phyloP scores from a whole-genome alignment of 345 rosid species.

The Carallia pectinifolia region DNA sequence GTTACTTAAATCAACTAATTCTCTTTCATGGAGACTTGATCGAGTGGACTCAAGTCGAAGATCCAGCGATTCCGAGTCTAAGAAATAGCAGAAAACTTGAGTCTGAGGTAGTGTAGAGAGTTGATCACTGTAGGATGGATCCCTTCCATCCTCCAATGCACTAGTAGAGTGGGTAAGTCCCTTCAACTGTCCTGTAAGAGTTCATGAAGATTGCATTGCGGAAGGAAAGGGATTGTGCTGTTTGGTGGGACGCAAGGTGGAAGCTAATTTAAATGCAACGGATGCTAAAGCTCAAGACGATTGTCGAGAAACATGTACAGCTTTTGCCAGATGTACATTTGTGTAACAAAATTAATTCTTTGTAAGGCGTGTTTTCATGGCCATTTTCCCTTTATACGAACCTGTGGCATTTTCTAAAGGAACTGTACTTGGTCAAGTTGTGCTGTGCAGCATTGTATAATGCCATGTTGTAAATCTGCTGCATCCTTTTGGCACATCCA shows the following conservation, averaged over 20 bases:
- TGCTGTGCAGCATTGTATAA: not conserved
- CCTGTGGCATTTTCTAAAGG: not conserved
- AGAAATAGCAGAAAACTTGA: conserved; percentile 5
- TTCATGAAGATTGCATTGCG: not conserved
- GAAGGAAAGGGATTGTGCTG: not conserved
- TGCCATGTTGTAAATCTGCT: too few species aligned
- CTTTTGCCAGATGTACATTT: not conserved
- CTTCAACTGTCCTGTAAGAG: not conserved
- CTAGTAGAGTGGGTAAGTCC: not conserved
- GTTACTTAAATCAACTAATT: conserved; percentile 63
- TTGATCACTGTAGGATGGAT: not conserved
- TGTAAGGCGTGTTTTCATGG: not conserved
- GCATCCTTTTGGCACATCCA: too few species aligned
- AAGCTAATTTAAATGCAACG: too few species aligned
- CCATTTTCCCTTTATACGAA: not conserved
- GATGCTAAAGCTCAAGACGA: not conserved
- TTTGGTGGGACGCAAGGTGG: not conserved
- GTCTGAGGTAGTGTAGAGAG: too few species aligned
- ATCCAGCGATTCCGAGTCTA: conserved; percentile 37
- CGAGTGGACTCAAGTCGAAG: conserved; percentile 43
- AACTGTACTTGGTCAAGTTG: not conserved
- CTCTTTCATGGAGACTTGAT: conserved; percentile 62
- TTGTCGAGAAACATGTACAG: not conserved
- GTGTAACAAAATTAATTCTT: not conserved
- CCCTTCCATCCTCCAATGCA: too few species aligned